phyloP scores from a whole-genome alignment of 371 early-diverging fungal species.

The Rhizomucor miehei region DNA sequence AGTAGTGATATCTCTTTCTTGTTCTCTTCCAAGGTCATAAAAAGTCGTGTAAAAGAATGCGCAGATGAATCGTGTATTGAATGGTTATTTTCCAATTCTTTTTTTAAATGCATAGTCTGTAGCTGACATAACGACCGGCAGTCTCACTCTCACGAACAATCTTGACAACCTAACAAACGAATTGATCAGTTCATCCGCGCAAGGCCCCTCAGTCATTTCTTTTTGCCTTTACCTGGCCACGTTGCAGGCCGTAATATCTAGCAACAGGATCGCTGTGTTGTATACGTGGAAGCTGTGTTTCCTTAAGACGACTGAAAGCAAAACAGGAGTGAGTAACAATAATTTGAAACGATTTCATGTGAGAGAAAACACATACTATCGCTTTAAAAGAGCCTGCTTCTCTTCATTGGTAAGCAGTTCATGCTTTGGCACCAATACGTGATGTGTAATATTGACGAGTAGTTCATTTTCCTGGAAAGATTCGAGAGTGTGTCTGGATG shows the following conservation, averaged over 20 bases:
- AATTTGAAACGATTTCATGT: too few species aligned
- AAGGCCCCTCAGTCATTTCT: not conserved
- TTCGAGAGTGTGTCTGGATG: constrained; percentile 85
- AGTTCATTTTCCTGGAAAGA: constrained; percentile 95
- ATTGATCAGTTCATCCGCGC: not conserved
- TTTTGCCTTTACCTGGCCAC: constrained; percentile 75
- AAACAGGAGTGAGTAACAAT: not conserved
- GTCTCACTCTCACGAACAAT: constrained; percentile 97
- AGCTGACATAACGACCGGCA: constrained; percentile 95
- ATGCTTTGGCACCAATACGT: constrained; percentile 96
- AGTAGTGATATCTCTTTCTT: too few species aligned
- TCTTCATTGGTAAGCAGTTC: constrained; percentile 89
- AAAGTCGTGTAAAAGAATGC: not conserved
- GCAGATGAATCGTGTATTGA: not conserved
- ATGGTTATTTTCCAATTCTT: not conserved
- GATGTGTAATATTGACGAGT: constrained; percentile 98
- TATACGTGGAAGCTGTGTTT: constrained; percentile 96
- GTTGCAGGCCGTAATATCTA: constrained; percentile 94
- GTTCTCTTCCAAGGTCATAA: not conserved
- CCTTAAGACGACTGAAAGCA: constrained; percentile 81
- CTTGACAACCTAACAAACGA: constrained; percentile 72
- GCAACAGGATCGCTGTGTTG: constrained; percentile 93
- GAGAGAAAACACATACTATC: constrained; percentile 90
- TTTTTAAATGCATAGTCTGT: constrained; percentile 81
- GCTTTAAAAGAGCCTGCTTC: constrained; percentile 85